phyloP scores from a whole-genome alignment of 2,329 filamentous ascomycete genomes.

The Pestalotiopsis sp. region DNA sequence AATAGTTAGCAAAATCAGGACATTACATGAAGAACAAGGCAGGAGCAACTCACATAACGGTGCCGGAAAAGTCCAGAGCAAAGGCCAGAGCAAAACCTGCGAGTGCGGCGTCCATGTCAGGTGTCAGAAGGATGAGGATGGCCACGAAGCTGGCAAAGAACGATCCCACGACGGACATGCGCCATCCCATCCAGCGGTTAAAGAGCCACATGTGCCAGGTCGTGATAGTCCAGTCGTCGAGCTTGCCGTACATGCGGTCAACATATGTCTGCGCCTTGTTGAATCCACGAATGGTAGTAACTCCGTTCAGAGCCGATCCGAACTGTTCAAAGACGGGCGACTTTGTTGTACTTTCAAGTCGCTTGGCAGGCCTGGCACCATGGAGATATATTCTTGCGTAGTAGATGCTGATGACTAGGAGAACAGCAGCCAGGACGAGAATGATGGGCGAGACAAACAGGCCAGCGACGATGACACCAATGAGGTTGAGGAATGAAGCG shows the following conservation, averaged over 20 bases:
- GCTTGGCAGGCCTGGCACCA: constrained; percentile 75
- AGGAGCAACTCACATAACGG: constrained; percentile 47
- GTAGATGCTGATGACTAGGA: constrained; percentile 60
- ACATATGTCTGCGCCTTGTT: constrained; percentile 69
- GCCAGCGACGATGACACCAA: constrained; percentile 69
- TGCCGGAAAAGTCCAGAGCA: constrained; percentile 67
- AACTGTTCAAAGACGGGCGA: constrained; percentile 83
- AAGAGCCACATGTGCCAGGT: constrained; percentile 72
- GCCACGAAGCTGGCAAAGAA: constrained; percentile 69
- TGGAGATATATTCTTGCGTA: constrained; percentile 66
- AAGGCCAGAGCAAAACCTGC: constrained; percentile 79
- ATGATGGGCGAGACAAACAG: constrained; percentile 70
- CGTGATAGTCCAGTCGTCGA: constrained; percentile 69
- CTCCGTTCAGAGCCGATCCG: constrained; percentile 70
- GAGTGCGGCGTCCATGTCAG: constrained; percentile 66
- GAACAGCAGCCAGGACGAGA: constrained; percentile 60
- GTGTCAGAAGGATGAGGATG: constrained; percentile 62
- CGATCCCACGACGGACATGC: constrained; percentile 71
- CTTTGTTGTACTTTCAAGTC: constrained; percentile 76
- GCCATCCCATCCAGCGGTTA: constrained; percentile 77
- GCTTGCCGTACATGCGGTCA: constrained; percentile 67
- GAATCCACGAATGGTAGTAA: constrained; percentile 77
- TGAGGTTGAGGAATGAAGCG: constrained; percentile 61
- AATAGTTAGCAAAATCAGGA: background rate
- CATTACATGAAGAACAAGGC: background rate